A percentile compares a stretch with the other conserved stretches of the same genome.
These are phyloP conservation scores for Pholiota microspora DNA, from an alignment of 768 basidiomycete genomes.

Conservation along the genomic window DNA sequence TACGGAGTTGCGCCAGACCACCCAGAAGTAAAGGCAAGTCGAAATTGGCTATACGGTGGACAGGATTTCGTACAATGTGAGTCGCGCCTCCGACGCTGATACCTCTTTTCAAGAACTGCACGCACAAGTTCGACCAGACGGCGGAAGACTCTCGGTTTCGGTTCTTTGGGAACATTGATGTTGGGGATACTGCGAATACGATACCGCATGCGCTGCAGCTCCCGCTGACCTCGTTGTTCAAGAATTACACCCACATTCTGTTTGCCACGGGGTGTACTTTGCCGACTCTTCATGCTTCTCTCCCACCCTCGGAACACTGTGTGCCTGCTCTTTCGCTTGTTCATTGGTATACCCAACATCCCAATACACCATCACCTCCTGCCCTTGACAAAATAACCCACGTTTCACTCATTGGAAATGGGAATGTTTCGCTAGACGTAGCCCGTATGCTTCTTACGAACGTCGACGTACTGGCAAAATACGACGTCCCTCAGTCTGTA, in stretches of 20 bases:
- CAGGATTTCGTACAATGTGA: background rate
- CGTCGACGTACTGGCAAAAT: constrained; percentile 55
- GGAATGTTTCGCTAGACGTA: constrained; percentile 92
- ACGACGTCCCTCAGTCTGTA: constrained; percentile 78
- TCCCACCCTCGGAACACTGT: constrained; percentile 48
- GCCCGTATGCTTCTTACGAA: constrained; percentile 86
- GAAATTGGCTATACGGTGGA: background rate
- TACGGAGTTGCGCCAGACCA: constrained; percentile 99
- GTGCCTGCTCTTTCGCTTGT: constrained; percentile 82
- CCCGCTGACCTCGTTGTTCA: constrained; percentile 57
- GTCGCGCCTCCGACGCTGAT: constrained; percentile 1
- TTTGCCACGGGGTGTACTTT: constrained; percentile 85
- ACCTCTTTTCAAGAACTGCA: constrained; percentile 72
- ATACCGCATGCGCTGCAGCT: constrained; percentile 56
- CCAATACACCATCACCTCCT: constrained; percentile 59
- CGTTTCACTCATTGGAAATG: constrained; percentile 87
- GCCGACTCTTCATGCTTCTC: constrained; percentile 54
- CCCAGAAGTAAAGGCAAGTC: constrained; percentile 88
- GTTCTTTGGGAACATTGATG: constrained; percentile 90
- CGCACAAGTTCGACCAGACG: constrained; percentile 86
- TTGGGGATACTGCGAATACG: constrained; percentile 31
- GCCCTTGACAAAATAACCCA: constrained; percentile 64
- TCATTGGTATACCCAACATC: constrained; percentile 96
- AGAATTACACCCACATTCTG: constrained; percentile 81
- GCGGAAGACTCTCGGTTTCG: constrained; percentile 78